A percentile compares a stretch with the other conserved stretches of the same genome.
Conservation (phyloP, 331 rosid genomes). For the Malus hybrid region DNA sequence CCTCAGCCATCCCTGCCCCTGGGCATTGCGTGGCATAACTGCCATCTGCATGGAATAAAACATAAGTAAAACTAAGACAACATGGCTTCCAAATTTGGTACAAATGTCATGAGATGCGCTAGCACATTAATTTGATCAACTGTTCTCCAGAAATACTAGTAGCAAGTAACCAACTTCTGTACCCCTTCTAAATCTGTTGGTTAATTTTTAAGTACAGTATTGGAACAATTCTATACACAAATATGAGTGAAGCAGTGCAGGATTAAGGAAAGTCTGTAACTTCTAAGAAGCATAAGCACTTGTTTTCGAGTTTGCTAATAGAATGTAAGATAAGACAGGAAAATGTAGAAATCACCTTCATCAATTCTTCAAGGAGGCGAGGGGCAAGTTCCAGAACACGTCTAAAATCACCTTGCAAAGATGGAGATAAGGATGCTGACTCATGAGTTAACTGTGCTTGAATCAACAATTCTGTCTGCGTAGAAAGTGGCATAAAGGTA, state of each 20-base stretch:
- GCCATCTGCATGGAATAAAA: constrained; percentile 66
- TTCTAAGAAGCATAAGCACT: background rate
- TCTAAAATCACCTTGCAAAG: constrained; percentile 74
- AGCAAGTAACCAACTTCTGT: background rate
- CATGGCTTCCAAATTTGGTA: background rate
- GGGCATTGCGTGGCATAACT: constrained; percentile 83
- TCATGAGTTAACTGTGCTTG: constrained; percentile 95
- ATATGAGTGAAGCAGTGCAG: background rate
- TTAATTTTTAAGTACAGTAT: background rate
- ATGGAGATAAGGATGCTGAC: constrained; percentile 58
- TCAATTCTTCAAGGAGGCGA: constrained; percentile 92
- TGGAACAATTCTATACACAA: background rate
- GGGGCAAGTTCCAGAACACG: constrained; percentile 86
- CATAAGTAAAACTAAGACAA: constrained; percentile 10
- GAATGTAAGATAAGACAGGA: constrained; percentile 19
- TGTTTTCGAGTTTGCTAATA: background rate
- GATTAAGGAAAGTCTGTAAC: background rate
- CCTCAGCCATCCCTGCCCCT: constrained; percentile 99
- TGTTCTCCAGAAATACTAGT: background rate
- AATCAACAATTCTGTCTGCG: constrained; percentile 90
- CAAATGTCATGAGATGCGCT: background rate
- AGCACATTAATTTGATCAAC: background rate
- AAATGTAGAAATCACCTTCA: constrained; percentile 61
- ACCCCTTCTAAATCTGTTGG: background rate
- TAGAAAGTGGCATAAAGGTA: constrained; percentile 20